A percentile compares a stretch with the other conserved stretches of the same genome.
phyloP scores from a whole-genome alignment of 495 filamentous ascomycete species.

The Xylaria intraflava region DNA sequence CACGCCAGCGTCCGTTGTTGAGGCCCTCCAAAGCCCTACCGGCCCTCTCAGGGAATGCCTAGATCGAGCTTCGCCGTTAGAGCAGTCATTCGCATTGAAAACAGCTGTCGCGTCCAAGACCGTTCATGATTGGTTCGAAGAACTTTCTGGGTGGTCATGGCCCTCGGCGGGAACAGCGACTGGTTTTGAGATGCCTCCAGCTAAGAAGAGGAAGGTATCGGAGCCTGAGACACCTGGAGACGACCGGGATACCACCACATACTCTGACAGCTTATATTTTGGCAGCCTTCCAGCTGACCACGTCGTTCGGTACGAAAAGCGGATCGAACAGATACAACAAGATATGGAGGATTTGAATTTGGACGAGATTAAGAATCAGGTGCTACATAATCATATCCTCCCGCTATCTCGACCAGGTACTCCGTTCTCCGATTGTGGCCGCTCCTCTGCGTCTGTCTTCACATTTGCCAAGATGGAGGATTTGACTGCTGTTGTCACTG shows the following conservation, averaged over 20 bases:
- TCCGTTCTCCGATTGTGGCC: constrained; percentile 42
- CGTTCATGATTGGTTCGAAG: constrained; percentile 68
- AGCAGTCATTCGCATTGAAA: constrained; percentile 65
- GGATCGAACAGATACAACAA: constrained; percentile 70
- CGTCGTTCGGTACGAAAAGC: constrained; percentile 59
- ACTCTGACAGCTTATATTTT: constrained; percentile 46
- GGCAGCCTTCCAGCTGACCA: constrained; percentile 59
- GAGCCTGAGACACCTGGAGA: constrained; percentile 8
- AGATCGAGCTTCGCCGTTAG: constrained; percentile 56
- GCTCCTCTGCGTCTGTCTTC: constrained; percentile 38
- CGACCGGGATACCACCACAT: constrained; percentile 2
- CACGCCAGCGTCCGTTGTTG: constrained; percentile 35
- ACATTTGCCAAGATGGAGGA: constrained; percentile 61
- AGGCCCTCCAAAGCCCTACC: constrained; percentile 44
- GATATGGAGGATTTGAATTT: constrained; percentile 75
- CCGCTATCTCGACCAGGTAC: constrained; percentile 46
- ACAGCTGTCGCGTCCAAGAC: constrained; percentile 69
- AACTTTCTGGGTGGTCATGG: constrained; percentile 74
- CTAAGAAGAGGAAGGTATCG: constrained; percentile 33
- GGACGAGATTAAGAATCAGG: constrained; percentile 84
- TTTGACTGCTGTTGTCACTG: constrained; percentile 81
- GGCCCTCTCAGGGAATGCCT: constrained; percentile 56
- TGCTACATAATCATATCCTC: constrained; percentile 69
- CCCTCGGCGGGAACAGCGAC: constrained; percentile 42
- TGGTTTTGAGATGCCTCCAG: constrained; percentile 50